Base-by-base conservation (phyloP, 2,329 filamentous ascomycete genomes). In the Fusarium praegraminearum region DNA sequence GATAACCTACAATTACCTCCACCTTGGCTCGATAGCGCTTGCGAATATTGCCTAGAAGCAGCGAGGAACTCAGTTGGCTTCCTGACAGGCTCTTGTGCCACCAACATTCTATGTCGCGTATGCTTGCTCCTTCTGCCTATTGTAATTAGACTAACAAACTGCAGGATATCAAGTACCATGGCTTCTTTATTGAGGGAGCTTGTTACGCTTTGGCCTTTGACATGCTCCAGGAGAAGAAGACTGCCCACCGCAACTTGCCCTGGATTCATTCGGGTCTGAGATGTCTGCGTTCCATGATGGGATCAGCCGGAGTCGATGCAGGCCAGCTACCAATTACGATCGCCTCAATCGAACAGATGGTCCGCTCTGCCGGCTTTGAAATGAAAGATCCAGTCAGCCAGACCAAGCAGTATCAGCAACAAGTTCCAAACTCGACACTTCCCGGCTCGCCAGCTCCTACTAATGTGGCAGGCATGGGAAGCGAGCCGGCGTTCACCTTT, bases 131-230 rank as follows among this genome's bases (percentile, higher is more conserved):
- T 3, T 16, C 4, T 13, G 7, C 11, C n/a, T 15, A 3, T n/a
- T 26, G 5, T 22, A 18, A 22, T 12, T 8, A 11, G n/a, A 32
- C 62, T 74, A 47, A 71, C 41, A 15, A 30, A 6, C 7, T 20
- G 8, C 24, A 83, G 82, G 78, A 82, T 73, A 72, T 83, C 6
- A 81, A 80, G 36, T 83, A 83, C 28, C 81, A 83, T 28, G 80
- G 76, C 7, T 83, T 81, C 49, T 83, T 83, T 50, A 72, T 83
- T 12, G 77, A 80, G 35, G 82, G 80, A 32, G 80, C 80, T 15
- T 76, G 76, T 13, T 82, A 82, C 50, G 78, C 78, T 5, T 60
- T 83, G 5, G 78, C 81, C 11, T 82, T 82, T 46, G 81, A 83
- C 50, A 75, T 83, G 47, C 73, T 83, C 20, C 80, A 83, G 33